Conservation (phyloP, 768 basidiomycete species). For the Leucocoprinus sp. region DNA sequence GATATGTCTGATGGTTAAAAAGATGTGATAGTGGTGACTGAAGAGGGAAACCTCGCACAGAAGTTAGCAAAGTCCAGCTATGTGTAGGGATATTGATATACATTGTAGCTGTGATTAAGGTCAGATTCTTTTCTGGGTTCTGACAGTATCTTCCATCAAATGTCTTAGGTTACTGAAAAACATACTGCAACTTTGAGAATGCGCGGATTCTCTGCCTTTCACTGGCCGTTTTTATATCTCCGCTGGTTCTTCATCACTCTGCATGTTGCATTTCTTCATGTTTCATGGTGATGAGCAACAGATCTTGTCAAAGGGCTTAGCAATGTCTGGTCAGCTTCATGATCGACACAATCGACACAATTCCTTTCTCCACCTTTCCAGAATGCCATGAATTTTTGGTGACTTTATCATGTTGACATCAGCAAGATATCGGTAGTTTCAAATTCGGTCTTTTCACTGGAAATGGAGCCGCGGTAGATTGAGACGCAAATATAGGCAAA, state of each 20-base stretch:
- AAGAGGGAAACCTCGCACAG: conserved; percentile 20
- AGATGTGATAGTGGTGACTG: conserved; percentile 15
- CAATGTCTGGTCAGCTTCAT: conserved; percentile 24
- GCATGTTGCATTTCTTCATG: conserved; percentile 30
- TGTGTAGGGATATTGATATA: too few relatives aligned
- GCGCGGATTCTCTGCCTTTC: conserved; percentile 27
- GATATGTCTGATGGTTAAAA: too few relatives aligned
- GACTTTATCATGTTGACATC: not conserved
- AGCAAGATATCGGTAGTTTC: conserved; percentile 29
- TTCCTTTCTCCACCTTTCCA: conserved; percentile 18
- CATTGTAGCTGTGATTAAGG: conserved; percentile 31
- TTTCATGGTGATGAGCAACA: conserved; percentile 28
- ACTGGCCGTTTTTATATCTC: conserved; percentile 28
- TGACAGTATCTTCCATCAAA: not conserved
- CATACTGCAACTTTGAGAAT: conserved; percentile 21
- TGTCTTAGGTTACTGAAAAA: conserved; percentile 25
- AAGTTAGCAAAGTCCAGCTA: conserved; percentile 29
- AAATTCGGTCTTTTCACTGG: conserved; percentile 30
- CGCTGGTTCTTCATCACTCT: conserved; percentile 23
- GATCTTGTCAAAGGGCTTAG: conserved; percentile 32
- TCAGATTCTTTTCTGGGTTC: conserved; percentile 1
- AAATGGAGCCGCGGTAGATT: conserved; percentile 27
- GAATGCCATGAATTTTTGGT: conserved; percentile 8
- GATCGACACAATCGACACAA: conserved; percentile 29
- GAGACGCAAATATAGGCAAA: conserved; percentile 28